Base-by-base conservation (phyloP, 208 protist species). In the Trypanosoma melophagium region DNA sequence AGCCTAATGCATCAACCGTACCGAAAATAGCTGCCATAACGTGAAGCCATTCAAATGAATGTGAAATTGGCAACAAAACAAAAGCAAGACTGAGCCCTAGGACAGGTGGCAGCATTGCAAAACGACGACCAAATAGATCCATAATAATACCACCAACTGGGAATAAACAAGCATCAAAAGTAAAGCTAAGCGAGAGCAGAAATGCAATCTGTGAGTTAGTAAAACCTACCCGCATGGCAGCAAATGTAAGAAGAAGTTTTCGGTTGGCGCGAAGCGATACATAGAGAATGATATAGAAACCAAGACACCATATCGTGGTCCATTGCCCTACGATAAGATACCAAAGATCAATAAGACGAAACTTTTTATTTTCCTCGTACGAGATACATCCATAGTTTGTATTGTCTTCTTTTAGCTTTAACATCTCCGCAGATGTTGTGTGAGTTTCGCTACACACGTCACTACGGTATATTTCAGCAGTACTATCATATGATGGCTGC, bases 181-280 rank as follows among this genome's bases (percentile, higher is more conserved):
- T 41, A 76, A 94, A 94, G 62, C 80, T 80, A 51, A 89, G 67
- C 45, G 81, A 84, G 19, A 90, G 60, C 3, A 94, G 67, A 76
- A 87, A 90, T 5, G 80, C 84, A n/a, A 96, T 52, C 25, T 92
- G 69, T 21, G 83, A 74, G 47, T 92, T 79, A 41, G 74, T 76
- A 65, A 96, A 80, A 17, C 66, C 67, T 16, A 77, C 50, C 8
- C 71, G 74, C 82, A 94, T 87, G 14, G 76, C 80, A 3, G 84
- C 82, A 61, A 96, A 82, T 38, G 80, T 76, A 22, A 94, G 56
- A 51, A 96, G 84, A 25, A 94, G 80, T 76, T 96, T 94, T 25
- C 86, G 84, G 59, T 92, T 94, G 0, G 79, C 69, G 0, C 90
- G 88, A 19, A 96, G 71, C 4, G 81, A 68, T 17, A 77, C 77